A percentile compares a stretch with the other conserved stretches of the same genome.
Conservation (phyloP, 768 basidiomycete genomes). For the Mrakia frigida region DNA sequence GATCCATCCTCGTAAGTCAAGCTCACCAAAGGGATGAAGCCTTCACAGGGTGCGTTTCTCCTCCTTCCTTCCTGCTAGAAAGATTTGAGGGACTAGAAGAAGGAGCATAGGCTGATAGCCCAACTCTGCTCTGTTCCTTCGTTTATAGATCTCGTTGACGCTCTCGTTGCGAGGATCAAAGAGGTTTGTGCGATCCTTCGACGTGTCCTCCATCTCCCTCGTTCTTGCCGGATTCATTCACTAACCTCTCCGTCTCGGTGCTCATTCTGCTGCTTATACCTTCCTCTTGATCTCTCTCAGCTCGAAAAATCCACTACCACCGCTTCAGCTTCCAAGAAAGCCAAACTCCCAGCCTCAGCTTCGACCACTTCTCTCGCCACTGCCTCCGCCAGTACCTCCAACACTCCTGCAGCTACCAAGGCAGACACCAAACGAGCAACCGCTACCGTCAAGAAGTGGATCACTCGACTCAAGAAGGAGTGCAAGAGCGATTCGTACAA, state of each 20-base stretch:
- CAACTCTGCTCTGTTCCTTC: not conserved
- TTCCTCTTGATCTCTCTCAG: not conserved
- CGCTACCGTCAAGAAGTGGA: not conserved
- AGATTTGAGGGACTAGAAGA: too few species aligned
- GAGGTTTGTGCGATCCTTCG: not conserved
- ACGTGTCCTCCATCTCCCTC: not conserved
- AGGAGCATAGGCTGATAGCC: too few species aligned
- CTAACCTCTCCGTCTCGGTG: too few species aligned
- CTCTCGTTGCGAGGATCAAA: not conserved
- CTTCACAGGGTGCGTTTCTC: not conserved
- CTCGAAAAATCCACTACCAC: not conserved
- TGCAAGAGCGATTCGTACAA: not conserved
- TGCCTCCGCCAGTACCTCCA: not conserved
- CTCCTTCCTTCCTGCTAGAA: not conserved
- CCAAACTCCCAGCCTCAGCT: not conserved
- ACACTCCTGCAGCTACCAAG: not conserved
- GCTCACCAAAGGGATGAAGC: not conserved
- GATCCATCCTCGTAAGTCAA: too few species aligned
- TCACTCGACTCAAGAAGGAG: constrained; percentile 1
- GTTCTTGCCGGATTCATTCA: not conserved
- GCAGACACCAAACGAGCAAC: not conserved
- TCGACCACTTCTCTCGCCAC: not conserved
- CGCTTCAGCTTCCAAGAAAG: not conserved
- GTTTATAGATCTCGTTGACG: not conserved
- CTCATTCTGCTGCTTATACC: not conserved